Base-by-base conservation (phyloP, 495 filamentous ascomycete species). In the Geopyxis carbonaria region DNA sequence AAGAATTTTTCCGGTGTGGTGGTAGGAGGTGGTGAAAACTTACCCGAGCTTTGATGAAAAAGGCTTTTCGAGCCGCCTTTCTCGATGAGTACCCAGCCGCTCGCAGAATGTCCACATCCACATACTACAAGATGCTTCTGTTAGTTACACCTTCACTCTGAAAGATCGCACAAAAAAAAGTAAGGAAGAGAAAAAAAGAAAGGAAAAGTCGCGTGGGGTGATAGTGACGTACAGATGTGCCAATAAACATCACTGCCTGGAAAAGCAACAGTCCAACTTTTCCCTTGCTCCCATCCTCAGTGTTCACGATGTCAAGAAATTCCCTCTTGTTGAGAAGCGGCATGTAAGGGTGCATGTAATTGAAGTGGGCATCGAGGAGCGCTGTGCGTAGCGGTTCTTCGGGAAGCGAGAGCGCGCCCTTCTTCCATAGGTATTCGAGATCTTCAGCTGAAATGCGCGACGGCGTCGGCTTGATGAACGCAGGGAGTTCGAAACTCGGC, bases 261-360 rank as follows among this genome's bases (percentile, higher is more conserved):
- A 83, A 84, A 5, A 85, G 61, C 40, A 91, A 65, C 44, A 92
- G 58, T 58, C 82, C 87, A 48, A 80, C 57, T 50, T 65, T 73
- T 22, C 75, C 78, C 38, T 69, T 64, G 16, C 64, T 63, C 15
- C 76, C 78, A 53, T 81, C 75, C 33, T 68, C 67, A 39, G 65
- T 61, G 25, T 73, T 69, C 39, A 85, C 67, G 30, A 69, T 71
- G 44, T 64, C 57, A 19, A 89, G 53, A 53, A 87, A 83, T 28
- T 81, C 70, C 43, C 76, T 69, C 43, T 83, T 57, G 45, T 92
- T 80, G 34, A 92, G 50, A 19, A 87, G 61, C n/a, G 83, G 83
- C 80, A 89, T 87, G 57, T 78, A 87, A 4, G 82, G 80, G 51
- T 92, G 76, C 5, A 89, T 82, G 57, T 75, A 89, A 53, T 87